These are phyloP conservation scores for Chrysanthemum seticuspe DNA, from an alignment of 129 eudicot genomes.

Conservation along the genomic window DNA sequence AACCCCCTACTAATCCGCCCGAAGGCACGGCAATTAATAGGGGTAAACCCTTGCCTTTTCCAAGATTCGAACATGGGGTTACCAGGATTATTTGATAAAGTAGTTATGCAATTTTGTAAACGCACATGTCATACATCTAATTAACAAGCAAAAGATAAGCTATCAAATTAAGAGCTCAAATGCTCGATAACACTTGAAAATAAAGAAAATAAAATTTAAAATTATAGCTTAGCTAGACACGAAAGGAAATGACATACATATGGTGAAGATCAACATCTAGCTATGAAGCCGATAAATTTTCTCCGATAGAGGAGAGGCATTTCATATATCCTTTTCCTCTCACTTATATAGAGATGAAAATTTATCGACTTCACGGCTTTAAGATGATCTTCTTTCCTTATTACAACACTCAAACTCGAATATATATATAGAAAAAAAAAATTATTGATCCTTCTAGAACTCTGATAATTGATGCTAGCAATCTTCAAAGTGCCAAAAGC, in stretches of 20 bases:
- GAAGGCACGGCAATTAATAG: no score
- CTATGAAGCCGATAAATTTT: conserved; percentile 84
- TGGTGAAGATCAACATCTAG: conserved; percentile 36
- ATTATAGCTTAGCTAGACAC: background rate
- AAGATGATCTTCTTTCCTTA: conserved; percentile 35
- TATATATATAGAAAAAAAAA: background rate
- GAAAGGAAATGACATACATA: conserved; percentile 15
- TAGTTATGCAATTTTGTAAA: background rate
- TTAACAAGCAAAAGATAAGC: conserved; percentile 13
- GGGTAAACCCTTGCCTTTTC: no score
- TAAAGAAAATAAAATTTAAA: conserved; percentile 2
- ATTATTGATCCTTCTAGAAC: conserved; percentile 32
- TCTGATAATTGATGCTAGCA: conserved; percentile 22
- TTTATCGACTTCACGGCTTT: conserved; percentile 75
- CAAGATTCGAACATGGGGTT: no score
- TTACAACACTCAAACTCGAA: conserved; percentile 21
- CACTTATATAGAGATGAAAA: conserved; percentile 49
- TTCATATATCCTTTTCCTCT: conserved; percentile 16
- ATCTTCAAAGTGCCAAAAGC: conserved; percentile 40
- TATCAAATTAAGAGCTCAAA: background rate
- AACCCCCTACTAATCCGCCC: no score
- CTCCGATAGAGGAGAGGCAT: conserved; percentile 39
- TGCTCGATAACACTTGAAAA: conserved; percentile 19
- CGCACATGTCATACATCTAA: background rate
- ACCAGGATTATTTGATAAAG: background rate